These are phyloP conservation scores for Teunomyces funiuensis DNA, from an alignment of 805 yeast genomes.

Conservation along the genomic window DNA sequence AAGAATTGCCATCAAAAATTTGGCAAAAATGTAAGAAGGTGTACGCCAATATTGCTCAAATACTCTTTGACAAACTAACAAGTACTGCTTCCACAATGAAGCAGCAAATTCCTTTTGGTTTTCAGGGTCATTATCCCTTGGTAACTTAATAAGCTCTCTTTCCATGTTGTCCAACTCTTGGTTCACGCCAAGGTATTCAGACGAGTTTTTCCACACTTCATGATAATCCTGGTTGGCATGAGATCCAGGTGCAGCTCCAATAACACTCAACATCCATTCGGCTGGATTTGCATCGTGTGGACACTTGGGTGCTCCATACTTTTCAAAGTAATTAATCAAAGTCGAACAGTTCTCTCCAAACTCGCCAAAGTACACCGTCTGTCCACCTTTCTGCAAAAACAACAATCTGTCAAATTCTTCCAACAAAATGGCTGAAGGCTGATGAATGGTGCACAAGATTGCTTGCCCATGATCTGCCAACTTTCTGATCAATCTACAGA, in stretches of 20 bases:
- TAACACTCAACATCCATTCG: slow-evolving; percentile 30
- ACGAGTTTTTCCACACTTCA: slow-evolving; percentile 24
- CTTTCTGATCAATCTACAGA: slow-evolving; percentile 49
- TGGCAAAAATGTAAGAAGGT: slow-evolving; percentile 22
- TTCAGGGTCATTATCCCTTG: slow-evolving; percentile 12
- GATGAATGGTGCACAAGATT: slow-evolving; percentile 70
- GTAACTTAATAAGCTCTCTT: slow-evolving; percentile 15
- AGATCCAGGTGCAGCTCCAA: slow-evolving; percentile 33
- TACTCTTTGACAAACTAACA: slow-evolving; percentile 12
- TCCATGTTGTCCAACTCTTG: slow-evolving; percentile 20
- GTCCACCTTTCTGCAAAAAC: slow-evolving; percentile 68
- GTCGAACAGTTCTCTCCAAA: slow-evolving; percentile 58
- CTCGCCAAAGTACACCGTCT: slow-evolving; percentile 75
- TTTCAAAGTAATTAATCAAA: slow-evolving; percentile 65
- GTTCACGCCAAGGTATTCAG: slow-evolving; percentile 14
- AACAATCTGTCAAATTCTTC: slow-evolving; percentile 74
- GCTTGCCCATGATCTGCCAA: slow-evolving; percentile 56
- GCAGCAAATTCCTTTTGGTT: slow-evolving; percentile 11
- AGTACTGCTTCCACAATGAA: slow-evolving; percentile 10
- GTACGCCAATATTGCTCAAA: slow-evolving; percentile 29
- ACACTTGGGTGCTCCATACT: slow-evolving; percentile 63
- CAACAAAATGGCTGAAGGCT: slow-evolving; percentile 77
- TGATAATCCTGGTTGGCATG: slow-evolving; percentile 24
- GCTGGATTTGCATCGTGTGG: slow-evolving; percentile 77
- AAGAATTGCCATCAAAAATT: slow-evolving; percentile 12